Percentiles rank a stretch among this genome's conserved stretches.
phyloP scores from a whole-genome alignment of 179 eudicot species.

The Patellifolia procumbens region DNA sequence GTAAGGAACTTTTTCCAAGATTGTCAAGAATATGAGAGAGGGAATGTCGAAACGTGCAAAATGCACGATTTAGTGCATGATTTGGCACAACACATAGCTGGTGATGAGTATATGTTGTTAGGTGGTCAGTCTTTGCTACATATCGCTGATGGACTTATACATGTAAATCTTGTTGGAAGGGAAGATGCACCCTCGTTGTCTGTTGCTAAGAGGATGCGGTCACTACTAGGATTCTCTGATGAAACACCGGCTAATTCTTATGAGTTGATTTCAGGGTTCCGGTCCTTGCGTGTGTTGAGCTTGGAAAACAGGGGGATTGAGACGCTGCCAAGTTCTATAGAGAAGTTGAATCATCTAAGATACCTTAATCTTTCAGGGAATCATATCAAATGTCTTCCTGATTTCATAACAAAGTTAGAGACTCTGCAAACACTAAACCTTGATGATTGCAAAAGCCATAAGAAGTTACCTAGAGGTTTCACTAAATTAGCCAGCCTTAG shows the following conservation, averaged over 20 bases:
- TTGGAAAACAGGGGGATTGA: neutral
- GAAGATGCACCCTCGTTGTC: neutral
- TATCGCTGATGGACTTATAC: neutral
- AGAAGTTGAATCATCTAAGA: constrained; percentile 21
- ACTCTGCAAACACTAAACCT: constrained; percentile 25
- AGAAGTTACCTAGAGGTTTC: constrained; percentile 17
- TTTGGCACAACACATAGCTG: no score
- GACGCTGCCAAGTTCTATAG: constrained; percentile 21
- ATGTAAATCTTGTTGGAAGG: neutral
- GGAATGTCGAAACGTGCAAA: neutral
- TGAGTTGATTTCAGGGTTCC: neutral
- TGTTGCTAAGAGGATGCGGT: constrained; percentile 5
- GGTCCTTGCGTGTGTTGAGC: constrained; percentile 3
- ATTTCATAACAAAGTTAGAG: constrained; percentile 12
- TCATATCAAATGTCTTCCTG: neutral
- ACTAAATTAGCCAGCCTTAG: constrained; percentile 19
- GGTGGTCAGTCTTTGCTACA: neutral
- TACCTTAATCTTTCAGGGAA: constrained; percentile 21
- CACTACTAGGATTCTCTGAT: neutral
- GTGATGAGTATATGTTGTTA: no score
- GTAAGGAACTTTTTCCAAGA: no score
- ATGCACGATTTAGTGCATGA: no score
- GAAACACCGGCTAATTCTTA: neutral
- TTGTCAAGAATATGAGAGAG: neutral
- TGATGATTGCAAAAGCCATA: neutral